These are phyloP conservation scores for Colletotrichum karsti DNA, from an alignment of 2,329 filamentous ascomycete genomes.

Conservation along the genomic window DNA sequence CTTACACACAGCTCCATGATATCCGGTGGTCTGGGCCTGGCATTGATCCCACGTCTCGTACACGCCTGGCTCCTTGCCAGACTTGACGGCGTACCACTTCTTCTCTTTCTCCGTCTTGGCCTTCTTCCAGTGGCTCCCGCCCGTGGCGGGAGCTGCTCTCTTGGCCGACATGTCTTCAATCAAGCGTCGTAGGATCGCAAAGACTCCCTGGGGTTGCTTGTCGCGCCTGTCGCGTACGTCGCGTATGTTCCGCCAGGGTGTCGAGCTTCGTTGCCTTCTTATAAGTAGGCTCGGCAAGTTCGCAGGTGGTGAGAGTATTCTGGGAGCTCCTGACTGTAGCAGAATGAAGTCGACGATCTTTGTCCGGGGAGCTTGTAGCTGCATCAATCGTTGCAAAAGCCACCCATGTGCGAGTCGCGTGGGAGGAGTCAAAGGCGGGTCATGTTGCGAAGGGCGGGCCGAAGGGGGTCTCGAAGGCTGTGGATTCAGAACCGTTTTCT, in stretches of 20 bases:
- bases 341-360: not conserved
- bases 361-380: conserved; percentile 16
- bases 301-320: not conserved
- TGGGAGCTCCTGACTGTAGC: not conserved
- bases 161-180: conserved; percentile 26
- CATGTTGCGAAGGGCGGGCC: not conserved
- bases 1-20: conserved; percentile 74
- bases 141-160: conserved; percentile 10
- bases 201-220: not conserved
- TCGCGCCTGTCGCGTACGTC: not conserved
- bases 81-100: conserved; percentile 73
- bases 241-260: not conserved
- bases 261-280: not conserved
- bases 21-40: conserved; percentile 67
- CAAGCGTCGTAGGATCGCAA: not conserved
- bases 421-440: conserved; percentile 23
- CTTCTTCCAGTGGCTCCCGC: not conserved
- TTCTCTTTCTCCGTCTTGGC: conserved; percentile 59
- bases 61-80: conserved; percentile 57
- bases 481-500: conserved; percentile 6
- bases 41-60: conserved; percentile 69
- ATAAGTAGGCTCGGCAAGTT: not conserved
- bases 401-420: conserved; percentile 19
- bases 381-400: conserved; percentile 20
- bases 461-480: not conserved